These are phyloP conservation scores for Malassezia slooffiae DNA, from an alignment of 1,284 basidiomycete species.

Conservation along the genomic window DNA sequence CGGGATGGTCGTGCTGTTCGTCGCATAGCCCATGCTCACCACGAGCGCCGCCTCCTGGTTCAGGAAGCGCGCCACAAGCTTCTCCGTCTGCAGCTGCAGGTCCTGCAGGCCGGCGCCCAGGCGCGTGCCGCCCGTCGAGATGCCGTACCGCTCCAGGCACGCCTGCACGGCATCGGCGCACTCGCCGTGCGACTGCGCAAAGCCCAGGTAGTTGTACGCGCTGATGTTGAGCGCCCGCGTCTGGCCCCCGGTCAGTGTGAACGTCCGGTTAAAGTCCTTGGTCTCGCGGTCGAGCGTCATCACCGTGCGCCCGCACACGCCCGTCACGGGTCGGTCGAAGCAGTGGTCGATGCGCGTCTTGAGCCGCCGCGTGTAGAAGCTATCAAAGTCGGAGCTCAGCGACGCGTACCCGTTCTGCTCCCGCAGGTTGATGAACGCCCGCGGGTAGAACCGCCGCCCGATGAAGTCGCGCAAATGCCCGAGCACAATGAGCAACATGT, in stretches of 20 bases:
- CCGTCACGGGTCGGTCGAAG: constrained; percentile 84
- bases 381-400: constrained; percentile 95
- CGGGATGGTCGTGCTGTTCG: constrained; percentile 90
- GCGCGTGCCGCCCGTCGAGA: constrained; percentile 65
- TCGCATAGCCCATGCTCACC: constrained; percentile 93
- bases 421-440: constrained; percentile 59
- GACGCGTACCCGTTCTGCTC: constrained; percentile 61
- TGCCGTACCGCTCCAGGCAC: constrained; percentile 51
- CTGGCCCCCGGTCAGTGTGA: constrained; percentile 68
- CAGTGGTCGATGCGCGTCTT: constrained; percentile 91
- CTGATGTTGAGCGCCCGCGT: constrained; percentile 83
- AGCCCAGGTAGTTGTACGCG: constrained; percentile 98
- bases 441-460: constrained; percentile 69
- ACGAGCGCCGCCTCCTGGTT: constrained; percentile 81
- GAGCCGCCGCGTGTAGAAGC: constrained; percentile 92
- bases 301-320: constrained; percentile 89
- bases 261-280: constrained; percentile 68
- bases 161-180: constrained; percentile 81
- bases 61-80: constrained; percentile 77
- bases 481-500: constrained; percentile 56
- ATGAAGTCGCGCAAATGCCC: constrained; percentile 92
- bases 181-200: constrained; percentile 82
- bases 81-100: constrained; percentile 70
- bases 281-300: constrained; percentile 73
- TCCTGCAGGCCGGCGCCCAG: constrained; percentile 75